phyloP scores from a whole-genome alignment of 2,329 filamentous ascomycete species.

The Pseudogymnoascus sp. region DNA sequence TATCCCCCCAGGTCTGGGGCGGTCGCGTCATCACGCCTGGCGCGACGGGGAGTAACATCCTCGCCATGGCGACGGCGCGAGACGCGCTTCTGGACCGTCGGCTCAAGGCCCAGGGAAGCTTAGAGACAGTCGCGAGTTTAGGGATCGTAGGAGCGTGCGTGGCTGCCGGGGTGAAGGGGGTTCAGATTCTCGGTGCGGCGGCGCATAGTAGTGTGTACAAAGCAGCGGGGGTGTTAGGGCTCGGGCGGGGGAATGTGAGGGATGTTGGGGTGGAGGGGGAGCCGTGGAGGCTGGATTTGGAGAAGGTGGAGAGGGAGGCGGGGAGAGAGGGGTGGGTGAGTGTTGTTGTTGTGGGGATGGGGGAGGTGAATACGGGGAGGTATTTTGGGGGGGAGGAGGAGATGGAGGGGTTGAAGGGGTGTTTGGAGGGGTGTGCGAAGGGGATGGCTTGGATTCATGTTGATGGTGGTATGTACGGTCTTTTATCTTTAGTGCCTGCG shows the following conservation, averaged over 20 bases:
- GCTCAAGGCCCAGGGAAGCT: conserved; percentile 23
- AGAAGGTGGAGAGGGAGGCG: conserved; percentile 53
- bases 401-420: conserved; percentile 37
- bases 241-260: conserved; percentile 62
- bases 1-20: conserved; percentile 50
- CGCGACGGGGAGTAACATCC: conserved; percentile 54
- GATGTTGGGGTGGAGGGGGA: conserved; percentile 45
- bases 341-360: conserved; percentile 73
- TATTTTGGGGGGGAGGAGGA: conserved; percentile 53
- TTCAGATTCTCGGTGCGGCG: conserved; percentile 72
- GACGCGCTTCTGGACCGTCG: conserved; percentile 49
- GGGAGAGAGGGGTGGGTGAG: conserved; percentile 47
- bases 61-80: conserved; percentile 60
- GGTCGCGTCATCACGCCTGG: conserved; percentile 77
- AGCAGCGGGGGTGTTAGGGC: conserved; percentile 70
- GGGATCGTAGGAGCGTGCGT: conserved; percentile 61
- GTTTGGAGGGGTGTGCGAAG: conserved; percentile 62
- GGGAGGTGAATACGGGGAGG: conserved; percentile 83
- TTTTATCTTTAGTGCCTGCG: no score
- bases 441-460: conserved; percentile 82
- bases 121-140: conserved; percentile 52
- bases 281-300: conserved; percentile 63
- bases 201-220: conserved; percentile 80
- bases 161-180: conserved; percentile 51
- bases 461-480: conserved; percentile 53